Percentiles rank a stretch among this genome's conserved stretches.
These are phyloP conservation scores for Candida dajiaensis DNA, from an alignment of 805 yeast genomes.

Conservation along the genomic window DNA sequence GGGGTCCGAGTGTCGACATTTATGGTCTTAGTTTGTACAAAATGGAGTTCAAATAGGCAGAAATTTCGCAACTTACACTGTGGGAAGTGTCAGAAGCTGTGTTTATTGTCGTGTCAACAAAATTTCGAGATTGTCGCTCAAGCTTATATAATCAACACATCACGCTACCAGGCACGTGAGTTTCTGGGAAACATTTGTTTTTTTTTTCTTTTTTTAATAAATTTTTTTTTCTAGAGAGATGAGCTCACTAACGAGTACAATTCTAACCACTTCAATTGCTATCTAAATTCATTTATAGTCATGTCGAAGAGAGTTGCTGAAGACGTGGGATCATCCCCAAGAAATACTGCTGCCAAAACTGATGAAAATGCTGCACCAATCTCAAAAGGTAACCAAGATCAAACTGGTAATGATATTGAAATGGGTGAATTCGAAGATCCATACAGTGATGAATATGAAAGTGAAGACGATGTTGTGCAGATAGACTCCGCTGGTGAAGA, in stretches of 20 bases:
- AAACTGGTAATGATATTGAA: constrained; percentile 37
- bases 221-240: constrained; percentile 1
- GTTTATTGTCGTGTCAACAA: not conserved
- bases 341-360: constrained; percentile 22
- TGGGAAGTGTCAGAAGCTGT: not conserved
- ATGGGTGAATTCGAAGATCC: constrained; percentile 87
- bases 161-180: not conserved
- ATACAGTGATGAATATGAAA: constrained; percentile 87
- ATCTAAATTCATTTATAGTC: not conserved
- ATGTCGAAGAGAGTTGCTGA: constrained; percentile 27
- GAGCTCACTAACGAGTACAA: not conserved
- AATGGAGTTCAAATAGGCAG: too few species aligned
- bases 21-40: too few species aligned
- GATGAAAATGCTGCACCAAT: constrained; percentile 14
- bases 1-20: not conserved
- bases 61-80: not conserved
- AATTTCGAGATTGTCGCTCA: not conserved
- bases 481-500: constrained; percentile 57
- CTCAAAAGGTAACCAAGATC: constrained; percentile 11
- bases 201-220: not conserved
- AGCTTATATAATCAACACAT: not conserved
- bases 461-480: constrained; percentile 85
- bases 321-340: constrained; percentile 8
- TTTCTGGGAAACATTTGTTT: not conserved
- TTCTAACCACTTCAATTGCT: not conserved